phyloP scores from a whole-genome alignment of 176 grass and related monocot genomes.

The Metroxylon sagu region DNA sequence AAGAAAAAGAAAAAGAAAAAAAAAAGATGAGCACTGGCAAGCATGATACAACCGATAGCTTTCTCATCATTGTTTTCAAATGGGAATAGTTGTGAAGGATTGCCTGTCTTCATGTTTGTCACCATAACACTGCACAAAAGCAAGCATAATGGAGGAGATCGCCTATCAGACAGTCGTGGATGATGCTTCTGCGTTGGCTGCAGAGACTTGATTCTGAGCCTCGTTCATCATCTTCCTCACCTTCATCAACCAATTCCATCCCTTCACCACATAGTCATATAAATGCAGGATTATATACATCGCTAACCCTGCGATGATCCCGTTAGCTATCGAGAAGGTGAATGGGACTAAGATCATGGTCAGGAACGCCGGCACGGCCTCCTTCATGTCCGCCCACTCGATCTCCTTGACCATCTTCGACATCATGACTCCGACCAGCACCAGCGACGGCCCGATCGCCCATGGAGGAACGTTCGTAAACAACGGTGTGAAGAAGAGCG shows the following conservation, averaged over 20 bases:
- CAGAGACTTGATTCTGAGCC: slow-evolving; percentile 19
- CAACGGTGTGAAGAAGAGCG: slow-evolving; percentile 15
- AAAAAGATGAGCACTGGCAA: too few species aligned
- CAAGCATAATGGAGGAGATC: too few species aligned
- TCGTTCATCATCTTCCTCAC: slow-evolving; percentile 3
- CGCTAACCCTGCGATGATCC: slow-evolving; percentile 6
- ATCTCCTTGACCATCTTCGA: slow-evolving; percentile 16
- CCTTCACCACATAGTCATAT: slow-evolving; percentile 4
- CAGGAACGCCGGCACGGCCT: slow-evolving; percentile 15
- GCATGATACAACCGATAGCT: too few species aligned
- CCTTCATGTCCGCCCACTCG: slow-evolving; percentile 17
- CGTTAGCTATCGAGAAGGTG: slow-evolving; percentile 18
- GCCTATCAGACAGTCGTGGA: slow-evolving; percentile 5
- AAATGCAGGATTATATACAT: slow-evolving; percentile 7
- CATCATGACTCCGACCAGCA: slow-evolving; percentile 19
- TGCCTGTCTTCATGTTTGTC: too few species aligned
- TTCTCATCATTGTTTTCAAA: too few species aligned
- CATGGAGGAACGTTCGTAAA: slow-evolving; percentile 17
- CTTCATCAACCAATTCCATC: slow-evolving; percentile 10
- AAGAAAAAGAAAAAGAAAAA: too few species aligned
- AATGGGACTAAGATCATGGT: slow-evolving; percentile 11
- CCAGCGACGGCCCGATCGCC: slow-evolving; percentile 20
- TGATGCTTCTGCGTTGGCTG: background rate
- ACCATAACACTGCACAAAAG: too few species aligned
- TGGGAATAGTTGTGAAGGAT: too few species aligned